Conservation (phyloP, 2,329 filamentous ascomycete species). For the Trichoderma sp. region DNA sequence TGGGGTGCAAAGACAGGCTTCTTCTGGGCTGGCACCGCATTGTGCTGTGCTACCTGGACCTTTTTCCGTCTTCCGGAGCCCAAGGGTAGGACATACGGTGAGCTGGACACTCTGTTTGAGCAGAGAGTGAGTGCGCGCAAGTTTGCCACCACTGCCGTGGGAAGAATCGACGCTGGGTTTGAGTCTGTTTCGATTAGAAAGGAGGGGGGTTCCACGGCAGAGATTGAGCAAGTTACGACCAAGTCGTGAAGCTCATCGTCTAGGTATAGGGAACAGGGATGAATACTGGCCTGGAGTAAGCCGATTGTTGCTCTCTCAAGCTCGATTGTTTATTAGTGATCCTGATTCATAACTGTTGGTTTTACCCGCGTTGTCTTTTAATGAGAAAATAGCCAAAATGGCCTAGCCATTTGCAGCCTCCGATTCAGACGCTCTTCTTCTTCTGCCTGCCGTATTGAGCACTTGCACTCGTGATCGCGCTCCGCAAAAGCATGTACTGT, state of each 20-base stretch:
- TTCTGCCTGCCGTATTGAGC: conserved; percentile 2
- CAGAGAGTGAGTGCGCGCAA: conserved; percentile 40
- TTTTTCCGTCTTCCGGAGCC: conserved; percentile 54
- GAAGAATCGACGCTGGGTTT: conserved; percentile 25
- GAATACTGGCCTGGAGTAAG: background rate
- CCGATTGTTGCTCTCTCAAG: background rate
- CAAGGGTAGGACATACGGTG: conserved; percentile 50
- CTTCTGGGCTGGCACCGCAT: conserved; percentile 45
- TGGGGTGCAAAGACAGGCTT: conserved; percentile 48
- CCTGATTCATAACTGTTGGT: background rate
- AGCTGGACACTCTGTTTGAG: conserved; percentile 56
- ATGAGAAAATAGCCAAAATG: background rate
- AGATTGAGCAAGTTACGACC: conserved; percentile 11
- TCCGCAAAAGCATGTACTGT: background rate
- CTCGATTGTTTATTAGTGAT: background rate
- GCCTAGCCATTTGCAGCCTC: background rate
- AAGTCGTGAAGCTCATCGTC: background rate
- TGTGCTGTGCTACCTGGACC: conserved; percentile 47
- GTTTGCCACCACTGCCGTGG: conserved; percentile 36
- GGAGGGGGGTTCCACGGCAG: conserved; percentile 24
- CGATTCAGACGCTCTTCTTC: background rate
- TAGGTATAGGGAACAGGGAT: background rate
- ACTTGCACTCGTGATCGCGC: conserved; percentile 1
- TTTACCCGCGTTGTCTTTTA: background rate
- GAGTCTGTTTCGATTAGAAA: conserved; percentile 23